A percentile compares a stretch with the other conserved stretches of the same genome.
Evolutionary conservation across 805 yeast genomes (phyloP).

Genomic region (Lipomyces japonicus): DNA sequence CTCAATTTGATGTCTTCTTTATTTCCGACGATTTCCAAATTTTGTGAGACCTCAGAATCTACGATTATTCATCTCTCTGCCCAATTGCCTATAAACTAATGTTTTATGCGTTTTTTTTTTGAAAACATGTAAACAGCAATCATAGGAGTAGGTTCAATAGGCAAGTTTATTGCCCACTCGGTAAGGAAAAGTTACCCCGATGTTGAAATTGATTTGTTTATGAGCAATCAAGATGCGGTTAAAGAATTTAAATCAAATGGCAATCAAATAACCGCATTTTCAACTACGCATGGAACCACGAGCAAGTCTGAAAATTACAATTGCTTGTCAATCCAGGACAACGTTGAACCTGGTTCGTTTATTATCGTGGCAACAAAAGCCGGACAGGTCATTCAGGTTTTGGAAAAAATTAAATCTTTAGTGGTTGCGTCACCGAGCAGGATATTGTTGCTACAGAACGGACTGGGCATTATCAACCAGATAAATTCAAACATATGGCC

Average conservation of each 20-base stretch:
- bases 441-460: conserved; percentile 70
- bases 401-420: background rate
- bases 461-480: conserved; percentile 65
- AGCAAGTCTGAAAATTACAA: background rate
- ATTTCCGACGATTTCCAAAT: too few species aligned
- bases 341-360: conserved; percentile 50
- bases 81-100: too few species aligned
- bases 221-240: background rate
- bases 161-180: background rate
- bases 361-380: conserved; percentile 35
- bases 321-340: conserved; percentile 42
- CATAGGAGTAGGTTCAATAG: background rate
- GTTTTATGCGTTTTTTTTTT: too few species aligned
- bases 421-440: background rate
- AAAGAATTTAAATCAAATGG: background rate
- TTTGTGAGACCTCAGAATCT: too few species aligned
- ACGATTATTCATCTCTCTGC: too few species aligned
- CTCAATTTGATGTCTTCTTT: too few species aligned
- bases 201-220: conserved; percentile 38
- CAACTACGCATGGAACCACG: background rate
- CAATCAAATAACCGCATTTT: background rate
- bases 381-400: background rate
- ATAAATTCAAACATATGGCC: conserved; percentile 55
- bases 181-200: background rate
- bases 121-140: background rate